Percentiles rank a stretch among this genome's conserved stretches.
Evolutionary conservation across 306 rosid species (phyloP).

Genomic region (Gynostemma pentaphyllum): DNA sequence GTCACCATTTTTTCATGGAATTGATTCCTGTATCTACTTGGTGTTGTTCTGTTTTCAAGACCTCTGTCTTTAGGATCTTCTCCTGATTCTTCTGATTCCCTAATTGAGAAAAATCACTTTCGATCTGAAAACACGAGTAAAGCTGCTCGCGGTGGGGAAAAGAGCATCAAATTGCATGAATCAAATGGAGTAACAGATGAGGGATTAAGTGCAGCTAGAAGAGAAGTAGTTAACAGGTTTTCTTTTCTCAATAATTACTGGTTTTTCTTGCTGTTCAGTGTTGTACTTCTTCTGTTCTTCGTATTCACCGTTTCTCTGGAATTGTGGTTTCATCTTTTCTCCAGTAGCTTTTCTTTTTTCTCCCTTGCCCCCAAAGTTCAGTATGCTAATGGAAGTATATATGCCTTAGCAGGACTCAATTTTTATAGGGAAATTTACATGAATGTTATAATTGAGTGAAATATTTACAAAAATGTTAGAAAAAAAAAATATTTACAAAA

Average conservation of each 20-base stretch:
- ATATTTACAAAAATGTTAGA: no score
- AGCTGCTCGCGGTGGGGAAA: background rate
- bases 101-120: background rate
- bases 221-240: background rate
- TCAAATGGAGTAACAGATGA: background rate
- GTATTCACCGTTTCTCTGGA: background rate
- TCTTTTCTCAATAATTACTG: background rate
- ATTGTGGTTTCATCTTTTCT: background rate
- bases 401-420: background rate
- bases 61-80: background rate
- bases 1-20: constrained; percentile 1
- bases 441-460: no score
- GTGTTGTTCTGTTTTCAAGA: background rate
- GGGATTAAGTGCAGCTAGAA: background rate
- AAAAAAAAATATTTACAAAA: no score
- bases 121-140: background rate
- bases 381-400: background rate
- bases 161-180: background rate
- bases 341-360: background rate
- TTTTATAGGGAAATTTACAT: no score
- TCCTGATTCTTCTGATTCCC: background rate
- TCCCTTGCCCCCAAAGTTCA: no score
- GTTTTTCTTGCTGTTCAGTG: background rate
- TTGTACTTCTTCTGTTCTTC: constrained; percentile 3
- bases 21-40: constrained; percentile 1